Conservation (phyloP, 2,329 filamentous ascomycete species). For the Alternaria gansuensis region DNA sequence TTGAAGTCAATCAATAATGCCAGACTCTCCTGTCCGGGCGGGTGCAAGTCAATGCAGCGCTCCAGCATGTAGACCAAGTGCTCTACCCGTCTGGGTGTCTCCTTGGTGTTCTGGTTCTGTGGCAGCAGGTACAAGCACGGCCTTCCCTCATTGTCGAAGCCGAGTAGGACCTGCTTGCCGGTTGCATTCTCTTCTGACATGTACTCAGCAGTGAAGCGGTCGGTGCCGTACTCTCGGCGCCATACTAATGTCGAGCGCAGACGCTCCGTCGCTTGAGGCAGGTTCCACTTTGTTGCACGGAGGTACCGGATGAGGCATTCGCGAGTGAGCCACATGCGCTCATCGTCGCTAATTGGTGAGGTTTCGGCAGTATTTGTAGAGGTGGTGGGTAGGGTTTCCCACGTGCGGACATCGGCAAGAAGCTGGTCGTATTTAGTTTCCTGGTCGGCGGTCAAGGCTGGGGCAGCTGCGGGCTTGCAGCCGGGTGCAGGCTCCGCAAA, state of each 20-base stretch:
- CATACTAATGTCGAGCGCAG: conserved; percentile 82
- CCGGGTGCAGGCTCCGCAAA: conserved; percentile 54
- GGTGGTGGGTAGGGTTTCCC: conserved; percentile 74
- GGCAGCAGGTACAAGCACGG: conserved; percentile 92
- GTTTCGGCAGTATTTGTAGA: conserved; percentile 65
- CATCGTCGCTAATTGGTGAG: conserved; percentile 75
- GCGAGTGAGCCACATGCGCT: conserved; percentile 88
- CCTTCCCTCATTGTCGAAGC: conserved; percentile 85
- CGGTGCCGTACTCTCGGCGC: conserved; percentile 89
- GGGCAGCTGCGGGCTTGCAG: conserved; percentile 65
- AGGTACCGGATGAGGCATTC: conserved; percentile 95
- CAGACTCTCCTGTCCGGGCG: conserved; percentile 83
- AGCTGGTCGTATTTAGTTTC: conserved; percentile 81
- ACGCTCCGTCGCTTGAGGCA: conserved; percentile 78
- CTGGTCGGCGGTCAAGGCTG: conserved; percentile 77
- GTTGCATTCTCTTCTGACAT: conserved; percentile 95
- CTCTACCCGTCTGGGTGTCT: conserved; percentile 85
- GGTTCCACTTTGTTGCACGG: conserved; percentile 87
- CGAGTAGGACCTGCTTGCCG: conserved; percentile 89
- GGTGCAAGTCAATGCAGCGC: conserved; percentile 85
- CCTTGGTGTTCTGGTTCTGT: conserved; percentile 89
- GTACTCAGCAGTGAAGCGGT: conserved; percentile 78
- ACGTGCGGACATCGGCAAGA: conserved; percentile 73
- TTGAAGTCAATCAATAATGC: conserved; percentile 93
- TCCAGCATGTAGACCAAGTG: conserved; percentile 97